Evolutionary conservation across 1,284 basidiomycete genomes (phyloP).

Genomic region (Fistulina hepatica): DNA sequence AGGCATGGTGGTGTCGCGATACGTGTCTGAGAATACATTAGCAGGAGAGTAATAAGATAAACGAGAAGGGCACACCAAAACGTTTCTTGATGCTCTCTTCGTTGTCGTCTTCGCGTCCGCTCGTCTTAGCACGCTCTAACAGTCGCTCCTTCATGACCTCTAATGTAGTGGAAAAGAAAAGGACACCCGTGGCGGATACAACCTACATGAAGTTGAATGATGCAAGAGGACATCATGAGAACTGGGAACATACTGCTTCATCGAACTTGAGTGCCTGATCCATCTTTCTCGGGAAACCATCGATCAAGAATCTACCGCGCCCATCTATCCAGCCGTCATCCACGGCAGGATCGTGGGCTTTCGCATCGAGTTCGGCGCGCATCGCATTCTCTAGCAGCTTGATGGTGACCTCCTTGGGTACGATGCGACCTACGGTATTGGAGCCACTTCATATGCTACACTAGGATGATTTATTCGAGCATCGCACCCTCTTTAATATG

Average conservation of each 20-base stretch:
- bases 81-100: slow-evolving; percentile 93
- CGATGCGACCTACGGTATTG: too few species aligned
- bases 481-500: slow-evolving; percentile 87
- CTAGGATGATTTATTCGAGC: too few species aligned
- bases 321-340: slow-evolving; percentile 62
- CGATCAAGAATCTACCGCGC: slow-evolving; percentile 84
- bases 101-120: slow-evolving; percentile 95
- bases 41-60: neutral
- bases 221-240: slow-evolving; percentile 2
- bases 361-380: slow-evolving; percentile 45
- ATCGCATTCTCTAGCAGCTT: slow-evolving; percentile 95
- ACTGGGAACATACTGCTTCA: slow-evolving; percentile 48
- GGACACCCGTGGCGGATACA: slow-evolving; percentile 67
- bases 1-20: slow-evolving; percentile 90
- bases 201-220: slow-evolving; percentile 38
- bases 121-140: slow-evolving; percentile 86
- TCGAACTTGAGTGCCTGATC: slow-evolving; percentile 96
- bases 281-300: slow-evolving; percentile 98
- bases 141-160: slow-evolving; percentile 82
- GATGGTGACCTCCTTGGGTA: slow-evolving; percentile 95
- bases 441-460: too few species aligned
- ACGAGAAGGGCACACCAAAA: slow-evolving; percentile 53
- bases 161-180: slow-evolving; percentile 89
- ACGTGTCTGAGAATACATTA: slow-evolving; percentile 54
- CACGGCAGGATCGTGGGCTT: too few species aligned